Conservation (phyloP, 2,329 filamentous ascomycete genomes). For the Colletotrichum trifolii region DNA sequence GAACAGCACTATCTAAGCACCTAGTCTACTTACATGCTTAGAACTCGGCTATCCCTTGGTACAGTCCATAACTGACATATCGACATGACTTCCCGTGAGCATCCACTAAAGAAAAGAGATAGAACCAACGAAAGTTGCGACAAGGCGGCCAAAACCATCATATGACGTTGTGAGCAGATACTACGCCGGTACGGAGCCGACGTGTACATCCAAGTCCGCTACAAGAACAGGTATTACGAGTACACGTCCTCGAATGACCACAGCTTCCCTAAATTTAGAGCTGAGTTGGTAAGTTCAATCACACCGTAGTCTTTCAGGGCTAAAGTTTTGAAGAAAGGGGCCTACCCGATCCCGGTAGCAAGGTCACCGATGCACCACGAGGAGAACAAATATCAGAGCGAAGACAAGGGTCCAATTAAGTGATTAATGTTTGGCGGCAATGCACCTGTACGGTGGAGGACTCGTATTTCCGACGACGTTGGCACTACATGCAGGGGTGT, state of each 20-base stretch:
- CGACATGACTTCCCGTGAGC: background rate
- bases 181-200: background rate
- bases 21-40: background rate
- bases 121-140: slow-evolving; percentile 8
- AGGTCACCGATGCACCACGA: background rate
- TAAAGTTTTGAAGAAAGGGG: background rate
- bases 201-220: slow-evolving; percentile 3
- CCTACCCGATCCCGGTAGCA: background rate
- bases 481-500: background rate
- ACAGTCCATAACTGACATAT: background rate
- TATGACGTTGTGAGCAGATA: slow-evolving; percentile 3
- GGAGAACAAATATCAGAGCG: background rate
- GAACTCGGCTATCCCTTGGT: background rate
- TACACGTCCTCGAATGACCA: background rate
- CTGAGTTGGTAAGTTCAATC: background rate
- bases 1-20: background rate
- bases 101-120: slow-evolving; percentile 8
- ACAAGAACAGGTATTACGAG: background rate
- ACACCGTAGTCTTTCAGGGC: too few species aligned
- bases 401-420: background rate
- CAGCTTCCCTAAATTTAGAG: background rate
- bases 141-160: background rate
- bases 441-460: background rate
- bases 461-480: background rate
- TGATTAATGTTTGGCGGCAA: background rate